A percentile compares a stretch with the other conserved stretches of the same genome.
These are phyloP conservation scores for Oemleria cerasiformis DNA, from an alignment of 306 rosid species.

Conservation along the genomic window DNA sequence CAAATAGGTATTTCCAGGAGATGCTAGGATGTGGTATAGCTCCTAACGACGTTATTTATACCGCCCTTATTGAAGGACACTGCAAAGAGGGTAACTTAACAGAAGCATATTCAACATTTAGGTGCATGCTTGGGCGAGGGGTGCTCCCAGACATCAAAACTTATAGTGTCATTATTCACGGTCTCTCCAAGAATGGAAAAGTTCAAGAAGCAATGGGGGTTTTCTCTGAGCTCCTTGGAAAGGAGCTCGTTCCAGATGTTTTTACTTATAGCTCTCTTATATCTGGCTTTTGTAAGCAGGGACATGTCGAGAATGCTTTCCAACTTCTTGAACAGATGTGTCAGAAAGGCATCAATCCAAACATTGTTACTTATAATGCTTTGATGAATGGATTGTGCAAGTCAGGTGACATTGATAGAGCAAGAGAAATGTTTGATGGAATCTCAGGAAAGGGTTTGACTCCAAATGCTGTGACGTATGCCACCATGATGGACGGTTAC, in stretches of 20 bases:
- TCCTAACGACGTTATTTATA: constrained; percentile 33
- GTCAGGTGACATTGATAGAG: constrained; percentile 39
- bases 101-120: constrained; percentile 40
- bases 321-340: constrained; percentile 39
- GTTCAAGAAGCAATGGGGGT: constrained; percentile 41
- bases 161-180: constrained; percentile 37
- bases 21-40: constrained; percentile 36
- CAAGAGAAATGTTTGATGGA: constrained; percentile 34
- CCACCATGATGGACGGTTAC: constrained; percentile 40
- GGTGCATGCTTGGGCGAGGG: constrained; percentile 32
- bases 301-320: constrained; percentile 35
- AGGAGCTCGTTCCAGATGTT: constrained; percentile 42
- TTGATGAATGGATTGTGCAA: constrained; percentile 49
- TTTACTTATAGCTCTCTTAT: constrained; percentile 43
- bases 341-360: constrained; percentile 34
- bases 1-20: constrained; percentile 36
- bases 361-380: constrained; percentile 35
- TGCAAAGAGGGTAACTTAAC: constrained; percentile 33
- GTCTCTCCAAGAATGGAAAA: constrained; percentile 42
- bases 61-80: constrained; percentile 39
- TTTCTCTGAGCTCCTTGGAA: constrained; percentile 36
- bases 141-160: constrained; percentile 32
- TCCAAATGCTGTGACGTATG: constrained; percentile 38
- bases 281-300: constrained; percentile 37
- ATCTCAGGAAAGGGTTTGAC: constrained; percentile 37